Conservation (phyloP, 257 asterid species). For the Capsicum rhomboideum region DNA sequence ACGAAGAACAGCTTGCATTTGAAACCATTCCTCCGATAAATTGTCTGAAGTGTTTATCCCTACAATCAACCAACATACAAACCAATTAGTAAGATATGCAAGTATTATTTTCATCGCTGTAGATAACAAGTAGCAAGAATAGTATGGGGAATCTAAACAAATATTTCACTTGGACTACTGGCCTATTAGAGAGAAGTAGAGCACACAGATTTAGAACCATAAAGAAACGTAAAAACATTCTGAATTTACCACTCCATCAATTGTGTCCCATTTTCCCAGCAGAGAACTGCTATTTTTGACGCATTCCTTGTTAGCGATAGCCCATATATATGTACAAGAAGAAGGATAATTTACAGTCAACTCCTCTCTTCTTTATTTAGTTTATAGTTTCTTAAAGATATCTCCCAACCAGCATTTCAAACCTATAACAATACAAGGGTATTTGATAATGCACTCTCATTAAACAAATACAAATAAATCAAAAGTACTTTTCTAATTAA, state of each 20-base stretch:
- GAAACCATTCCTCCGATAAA: constrained; percentile 71
- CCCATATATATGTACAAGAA: not conserved
- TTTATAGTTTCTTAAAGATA: not conserved
- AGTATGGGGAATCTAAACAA: not conserved
- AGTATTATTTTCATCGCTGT: not conserved
- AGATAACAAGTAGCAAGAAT: not conserved
- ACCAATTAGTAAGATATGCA: not conserved
- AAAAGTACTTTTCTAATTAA: not conserved
- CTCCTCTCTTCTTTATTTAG: not conserved
- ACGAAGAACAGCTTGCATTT: constrained; percentile 91
- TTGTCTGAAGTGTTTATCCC: constrained; percentile 80
- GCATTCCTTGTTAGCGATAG: not conserved
- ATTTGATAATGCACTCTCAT: not conserved
- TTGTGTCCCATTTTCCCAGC: not conserved
- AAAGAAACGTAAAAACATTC: not conserved
- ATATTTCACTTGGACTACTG: not conserved
- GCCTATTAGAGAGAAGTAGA: not conserved
- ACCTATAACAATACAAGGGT: not conserved
- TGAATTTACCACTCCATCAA: not conserved
- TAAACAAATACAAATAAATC: not conserved
- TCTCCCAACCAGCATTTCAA: not conserved
- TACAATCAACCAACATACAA: constrained; percentile 16
- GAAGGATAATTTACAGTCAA: not conserved
- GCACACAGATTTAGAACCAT: not conserved
- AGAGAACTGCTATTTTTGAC: not conserved